A percentile compares a stretch with the other conserved stretches of the same genome.
These are phyloP conservation scores for Guadua angustifolia DNA, from an alignment of 176 grass and related monocot species.

Conservation along the genomic window DNA sequence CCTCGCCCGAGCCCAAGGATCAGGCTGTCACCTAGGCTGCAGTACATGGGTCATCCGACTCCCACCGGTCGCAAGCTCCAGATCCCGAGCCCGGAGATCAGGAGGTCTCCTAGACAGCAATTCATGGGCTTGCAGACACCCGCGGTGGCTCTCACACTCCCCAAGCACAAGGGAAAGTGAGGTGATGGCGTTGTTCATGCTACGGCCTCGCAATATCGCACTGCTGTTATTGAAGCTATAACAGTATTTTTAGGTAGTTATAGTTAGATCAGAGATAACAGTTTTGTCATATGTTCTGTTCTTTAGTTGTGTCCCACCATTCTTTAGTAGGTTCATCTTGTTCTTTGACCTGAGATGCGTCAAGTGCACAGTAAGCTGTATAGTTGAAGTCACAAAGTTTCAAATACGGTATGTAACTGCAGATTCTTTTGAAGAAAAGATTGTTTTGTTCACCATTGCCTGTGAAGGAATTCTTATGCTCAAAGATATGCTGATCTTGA, in stretches of 20 bases:
- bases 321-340: constrained; percentile 44
- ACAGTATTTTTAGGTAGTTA: constrained; percentile 13
- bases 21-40: constrained; percentile 71
- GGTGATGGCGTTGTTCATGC: not conserved
- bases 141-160: constrained; percentile 64
- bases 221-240: constrained; percentile 31
- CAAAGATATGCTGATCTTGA: not conserved
- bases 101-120: constrained; percentile 48
- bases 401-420: constrained; percentile 28
- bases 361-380: not conserved
- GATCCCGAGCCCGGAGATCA: constrained; percentile 41
- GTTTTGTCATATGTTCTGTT: constrained; percentile 29
- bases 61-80: constrained; percentile 48
- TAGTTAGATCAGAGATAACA: constrained; percentile 36
- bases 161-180: constrained; percentile 66
- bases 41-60: constrained; percentile 73
- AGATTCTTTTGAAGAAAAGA: constrained; percentile 29
- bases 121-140: constrained; percentile 71
- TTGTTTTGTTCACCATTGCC: not conserved
- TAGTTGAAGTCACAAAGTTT: constrained; percentile 16
- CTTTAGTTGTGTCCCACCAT: constrained; percentile 40
- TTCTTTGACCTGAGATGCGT: constrained; percentile 35
- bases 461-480: not conserved
- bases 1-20: constrained; percentile 72
- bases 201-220: not conserved